Percentiles rank a stretch among this genome's conserved stretches.
Evolutionary conservation across 164 flowering plant genomes (phyloP).

Genomic region (Nymphaea thermarum): DNA sequence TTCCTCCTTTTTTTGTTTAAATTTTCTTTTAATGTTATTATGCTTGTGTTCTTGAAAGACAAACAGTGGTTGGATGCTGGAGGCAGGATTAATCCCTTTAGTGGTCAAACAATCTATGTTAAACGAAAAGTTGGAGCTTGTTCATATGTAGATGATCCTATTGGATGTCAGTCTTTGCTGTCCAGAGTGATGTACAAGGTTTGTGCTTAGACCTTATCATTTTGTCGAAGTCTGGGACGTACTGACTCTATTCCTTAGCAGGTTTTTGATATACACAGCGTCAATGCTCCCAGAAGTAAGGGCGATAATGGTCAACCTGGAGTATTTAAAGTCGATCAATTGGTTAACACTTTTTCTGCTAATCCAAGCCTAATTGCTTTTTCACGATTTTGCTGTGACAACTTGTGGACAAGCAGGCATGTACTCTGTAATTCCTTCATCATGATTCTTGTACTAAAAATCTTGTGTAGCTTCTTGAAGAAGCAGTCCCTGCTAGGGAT

Average conservation of each 20-base stretch:
- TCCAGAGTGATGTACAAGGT: constrained; percentile 98
- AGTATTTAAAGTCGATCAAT: constrained; percentile 60
- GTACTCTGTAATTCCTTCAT: no score
- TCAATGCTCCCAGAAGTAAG: constrained; percentile 15
- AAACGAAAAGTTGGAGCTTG: constrained; percentile 94
- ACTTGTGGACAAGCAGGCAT: constrained; percentile 72
- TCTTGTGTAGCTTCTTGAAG: no score
- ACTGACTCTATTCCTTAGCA: constrained; percentile 14
- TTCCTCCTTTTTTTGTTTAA: not conserved
- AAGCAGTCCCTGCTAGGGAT: no score
- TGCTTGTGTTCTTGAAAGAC: constrained; percentile 26
- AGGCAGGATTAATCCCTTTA: constrained; percentile 68
- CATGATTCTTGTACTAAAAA: no score
- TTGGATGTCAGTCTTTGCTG: constrained; percentile 84
- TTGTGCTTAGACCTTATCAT: not conserved
- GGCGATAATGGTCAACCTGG: constrained; percentile 17
- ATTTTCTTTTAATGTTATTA: not conserved
- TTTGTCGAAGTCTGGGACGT: no score
- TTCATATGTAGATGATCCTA: constrained; percentile 91
- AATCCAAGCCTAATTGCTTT: constrained; percentile 95
- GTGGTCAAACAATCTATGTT: constrained; percentile 70
- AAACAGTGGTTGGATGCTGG: constrained; percentile 75
- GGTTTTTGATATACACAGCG: constrained; percentile 60
- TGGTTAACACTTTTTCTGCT: constrained; percentile 86
- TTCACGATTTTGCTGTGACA: constrained; percentile 84